A percentile compares a stretch with the other conserved stretches of the same genome.
These are phyloP conservation scores for Phytophthora palmivora DNA, from an alignment of 352 stramenopile genomes.

Conservation along the genomic window DNA sequence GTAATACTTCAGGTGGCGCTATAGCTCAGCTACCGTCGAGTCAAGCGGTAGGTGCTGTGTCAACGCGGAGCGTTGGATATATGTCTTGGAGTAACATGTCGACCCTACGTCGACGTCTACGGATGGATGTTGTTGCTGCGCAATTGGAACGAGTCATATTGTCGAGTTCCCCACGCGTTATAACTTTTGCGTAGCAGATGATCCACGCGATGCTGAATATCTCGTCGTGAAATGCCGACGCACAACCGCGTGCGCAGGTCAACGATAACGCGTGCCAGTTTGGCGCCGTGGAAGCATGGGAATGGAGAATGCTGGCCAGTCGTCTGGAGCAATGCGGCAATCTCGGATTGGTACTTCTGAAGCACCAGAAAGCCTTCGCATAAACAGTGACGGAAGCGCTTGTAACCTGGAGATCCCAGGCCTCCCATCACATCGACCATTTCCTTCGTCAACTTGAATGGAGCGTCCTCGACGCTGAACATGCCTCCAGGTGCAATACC, in stretches of 20 bases:
- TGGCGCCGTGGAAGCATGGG: slow-evolving; percentile 90
- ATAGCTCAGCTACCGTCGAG: slow-evolving; percentile 20
- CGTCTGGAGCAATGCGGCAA: slow-evolving; percentile 95
- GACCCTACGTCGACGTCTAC: slow-evolving; percentile 33
- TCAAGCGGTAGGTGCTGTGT: slow-evolving; percentile 3
- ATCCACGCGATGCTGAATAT: slow-evolving; percentile 77
- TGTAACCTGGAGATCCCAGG: slow-evolving; percentile 85
- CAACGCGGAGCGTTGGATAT: slow-evolving; percentile 27
- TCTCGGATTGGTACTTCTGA: slow-evolving; percentile 93
- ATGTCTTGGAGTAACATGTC: slow-evolving; percentile 21
- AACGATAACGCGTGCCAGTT: slow-evolving; percentile 64
- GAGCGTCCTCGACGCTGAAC: slow-evolving; percentile 97
- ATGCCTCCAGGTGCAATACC: slow-evolving; percentile 97
- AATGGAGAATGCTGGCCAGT: slow-evolving; percentile 95
- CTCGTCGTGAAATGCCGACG: slow-evolving; percentile 66
- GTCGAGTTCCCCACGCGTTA: slow-evolving; percentile 87
- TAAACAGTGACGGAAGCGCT: slow-evolving; percentile 92
- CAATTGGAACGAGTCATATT: slow-evolving; percentile 92
- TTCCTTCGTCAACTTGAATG: slow-evolving; percentile 99
- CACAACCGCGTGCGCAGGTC: slow-evolving; percentile 77
- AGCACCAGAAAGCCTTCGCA: slow-evolving; percentile 94
- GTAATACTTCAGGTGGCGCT: slow-evolving; percentile 33
- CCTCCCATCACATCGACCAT: slow-evolving; percentile 97
- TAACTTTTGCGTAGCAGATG: slow-evolving; percentile 90
- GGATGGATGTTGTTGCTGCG: slow-evolving; percentile 91